Conservation (phyloP, 2,329 filamentous ascomycete genomes). For the Sclerotinia glacialis region DNA sequence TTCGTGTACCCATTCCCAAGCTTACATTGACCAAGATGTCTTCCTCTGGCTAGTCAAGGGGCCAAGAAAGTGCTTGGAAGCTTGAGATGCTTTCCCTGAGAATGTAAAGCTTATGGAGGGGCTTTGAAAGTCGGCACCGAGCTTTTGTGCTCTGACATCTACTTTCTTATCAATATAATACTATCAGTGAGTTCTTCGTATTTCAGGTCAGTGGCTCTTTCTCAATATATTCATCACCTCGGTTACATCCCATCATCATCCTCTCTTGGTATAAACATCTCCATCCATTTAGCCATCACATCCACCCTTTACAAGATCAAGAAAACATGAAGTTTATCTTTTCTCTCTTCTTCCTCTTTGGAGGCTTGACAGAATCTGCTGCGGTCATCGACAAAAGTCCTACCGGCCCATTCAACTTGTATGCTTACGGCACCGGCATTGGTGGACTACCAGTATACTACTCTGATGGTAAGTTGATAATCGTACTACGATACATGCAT, state of each 20-base stretch:
- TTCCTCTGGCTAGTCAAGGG: background rate
- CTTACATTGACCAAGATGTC: background rate
- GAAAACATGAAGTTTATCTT: slow-evolving; percentile 10
- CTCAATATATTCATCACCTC: background rate
- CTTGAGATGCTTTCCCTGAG: background rate
- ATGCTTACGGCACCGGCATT: slow-evolving; percentile 19
- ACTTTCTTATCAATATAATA: slow-evolving; percentile 5
- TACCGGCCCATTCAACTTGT: slow-evolving; percentile 5
- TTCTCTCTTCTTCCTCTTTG: slow-evolving; percentile 11
- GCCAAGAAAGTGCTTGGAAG: background rate
- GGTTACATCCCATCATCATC: background rate
- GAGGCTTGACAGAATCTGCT: slow-evolving; percentile 13
- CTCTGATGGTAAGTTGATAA: slow-evolving; percentile 10
- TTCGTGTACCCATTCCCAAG: slow-evolving; percentile 1
- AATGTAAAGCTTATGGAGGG: background rate
- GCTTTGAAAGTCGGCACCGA: background rate
- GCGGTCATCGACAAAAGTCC: slow-evolving; percentile 6
- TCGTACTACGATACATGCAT: background rate
- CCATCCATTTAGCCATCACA: background rate
- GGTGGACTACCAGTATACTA: slow-evolving; percentile 19
- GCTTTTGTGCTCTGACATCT: background rate
- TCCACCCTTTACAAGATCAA: background rate
- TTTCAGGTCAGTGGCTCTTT: background rate
- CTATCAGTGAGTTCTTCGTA: background rate
- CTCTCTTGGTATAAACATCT: background rate